Evolutionary conservation across 2,329 filamentous ascomycete species (phyloP), one percentile per base, ranked within the genome.

Genomic region (Eutypella sp.): DNA sequence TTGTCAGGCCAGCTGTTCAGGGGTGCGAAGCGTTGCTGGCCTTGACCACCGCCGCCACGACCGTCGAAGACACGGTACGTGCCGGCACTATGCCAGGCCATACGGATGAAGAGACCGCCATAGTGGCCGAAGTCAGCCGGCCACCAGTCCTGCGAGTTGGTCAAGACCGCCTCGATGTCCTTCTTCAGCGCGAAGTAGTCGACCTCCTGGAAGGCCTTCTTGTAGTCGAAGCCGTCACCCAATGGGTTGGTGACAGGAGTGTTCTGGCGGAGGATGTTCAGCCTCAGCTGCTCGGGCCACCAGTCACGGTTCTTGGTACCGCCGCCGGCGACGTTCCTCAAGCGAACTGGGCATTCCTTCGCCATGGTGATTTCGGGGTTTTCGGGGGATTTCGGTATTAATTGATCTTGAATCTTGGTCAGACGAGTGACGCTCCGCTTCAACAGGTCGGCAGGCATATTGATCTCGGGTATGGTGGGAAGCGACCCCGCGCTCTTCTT

Each of bases 1-100:
- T 90, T 90, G 69, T 90, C 86, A 36, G 86, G 86, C 86, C 86
- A 90, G 72, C 81, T 82, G 77, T 89, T 89, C 62, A 90, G 80
- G 5, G 87, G 87, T 44, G 86, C 85, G 58, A 90, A 90, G 34
- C 87, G 81, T 69, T 90, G 86, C 69, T 89, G 86, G 47, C 84
- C 86, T 59, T 81, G 72, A 44, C 85, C 86, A 58, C 81, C 84
- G 48, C 87, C 87, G 46, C 87, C 87, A 50, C 87, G 85, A 31
- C 86, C 86, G 56, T 90, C 86, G 43, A 74, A 75, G 61, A 85
- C 80, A 58, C 87, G 84, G 70, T 90, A 89, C 42, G 86, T 91
- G 49, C 87, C 87, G 22, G 87, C 80, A 54, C 82, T 82, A 74
- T 90, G 87, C 87, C 87, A 91, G 49, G 85, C 82, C 83, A 90